Percentiles rank a stretch among this genome's conserved stretches.
phyloP scores from a whole-genome alignment of 495 filamentous ascomycete genomes.

The Talaromyces proteolyticus region DNA sequence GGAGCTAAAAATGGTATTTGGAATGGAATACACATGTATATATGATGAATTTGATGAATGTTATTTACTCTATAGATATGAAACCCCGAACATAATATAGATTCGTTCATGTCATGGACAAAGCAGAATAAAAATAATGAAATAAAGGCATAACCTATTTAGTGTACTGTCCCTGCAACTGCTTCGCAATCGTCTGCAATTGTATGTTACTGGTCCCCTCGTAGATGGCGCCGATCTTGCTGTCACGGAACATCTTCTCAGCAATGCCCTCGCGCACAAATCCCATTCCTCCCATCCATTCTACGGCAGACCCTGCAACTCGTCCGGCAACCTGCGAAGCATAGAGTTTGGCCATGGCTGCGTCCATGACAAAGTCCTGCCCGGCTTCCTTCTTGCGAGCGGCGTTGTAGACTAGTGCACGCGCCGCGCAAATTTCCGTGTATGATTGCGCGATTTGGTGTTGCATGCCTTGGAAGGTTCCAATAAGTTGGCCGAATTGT shows the following conservation, averaged over 20 bases:
- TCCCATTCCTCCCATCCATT: conserved; percentile 99
- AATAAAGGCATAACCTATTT: too few species aligned
- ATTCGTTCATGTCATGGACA: too few species aligned
- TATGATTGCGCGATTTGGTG: conserved; percentile 97
- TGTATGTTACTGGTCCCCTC: conserved; percentile 88
- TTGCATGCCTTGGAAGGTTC: conserved; percentile 98
- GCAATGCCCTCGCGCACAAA: conserved; percentile 95
- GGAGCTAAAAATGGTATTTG: too few species aligned
- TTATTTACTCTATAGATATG: too few species aligned
- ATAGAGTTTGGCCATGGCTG: conserved; percentile 97
- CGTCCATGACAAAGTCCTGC: conserved; percentile 88
- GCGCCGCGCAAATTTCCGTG: conserved; percentile 85
- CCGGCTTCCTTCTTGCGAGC: conserved; percentile 97
- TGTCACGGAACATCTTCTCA: conserved; percentile 97
- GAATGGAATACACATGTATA: too few species aligned
- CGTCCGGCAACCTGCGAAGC: conserved; percentile 87
- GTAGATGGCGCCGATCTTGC: conserved; percentile 98
- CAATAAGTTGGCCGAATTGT: conserved; percentile 90
- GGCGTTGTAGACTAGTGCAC: conserved; percentile 92
- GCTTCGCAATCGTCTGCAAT: conserved; percentile 88
- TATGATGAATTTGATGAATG: too few species aligned
- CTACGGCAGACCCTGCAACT: conserved; percentile 80
- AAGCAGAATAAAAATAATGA: too few species aligned
- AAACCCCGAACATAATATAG: too few species aligned
- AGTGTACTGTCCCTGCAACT: conserved; percentile 90